phyloP scores from a whole-genome alignment of 2,329 filamentous ascomycete species.

The Fusarium setosum region DNA sequence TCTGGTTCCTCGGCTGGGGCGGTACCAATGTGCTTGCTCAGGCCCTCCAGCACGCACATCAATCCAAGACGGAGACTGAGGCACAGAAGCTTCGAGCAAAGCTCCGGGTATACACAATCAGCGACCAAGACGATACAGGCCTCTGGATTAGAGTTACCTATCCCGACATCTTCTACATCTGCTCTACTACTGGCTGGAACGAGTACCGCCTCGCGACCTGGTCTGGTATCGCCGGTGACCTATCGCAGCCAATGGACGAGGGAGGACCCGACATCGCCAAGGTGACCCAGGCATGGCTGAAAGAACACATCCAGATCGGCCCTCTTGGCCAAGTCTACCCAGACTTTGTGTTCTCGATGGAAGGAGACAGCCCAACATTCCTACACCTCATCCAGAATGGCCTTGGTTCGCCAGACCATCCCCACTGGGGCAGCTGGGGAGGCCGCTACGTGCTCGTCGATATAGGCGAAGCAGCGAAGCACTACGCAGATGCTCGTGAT shows the following conservation, averaged over 20 bases:
- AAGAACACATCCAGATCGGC: conserved; percentile 61
- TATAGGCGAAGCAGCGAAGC: conserved; percentile 24
- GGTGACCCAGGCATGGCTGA: conserved; percentile 61
- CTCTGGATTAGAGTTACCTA: conserved; percentile 64
- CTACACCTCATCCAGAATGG: conserved; percentile 47
- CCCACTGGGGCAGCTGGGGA: conserved; percentile 60
- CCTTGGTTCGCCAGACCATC: conserved; percentile 51
- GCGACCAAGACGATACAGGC: conserved; percentile 67
- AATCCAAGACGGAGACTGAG: conserved; percentile 40
- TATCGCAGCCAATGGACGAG: background rate
- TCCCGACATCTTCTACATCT: conserved; percentile 65
- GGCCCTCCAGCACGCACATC: conserved; percentile 52
- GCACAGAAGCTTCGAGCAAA: conserved; percentile 50
- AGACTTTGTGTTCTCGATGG: conserved; percentile 59
- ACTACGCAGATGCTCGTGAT: conserved; percentile 45
- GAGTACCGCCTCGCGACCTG: conserved; percentile 64
- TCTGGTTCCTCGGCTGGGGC: conserved; percentile 64
- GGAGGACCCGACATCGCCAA: conserved; percentile 53
- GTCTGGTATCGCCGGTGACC: conserved; percentile 62
- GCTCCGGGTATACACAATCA: conserved; percentile 64
- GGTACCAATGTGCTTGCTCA: conserved; percentile 63
- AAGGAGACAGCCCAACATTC: conserved; percentile 62
- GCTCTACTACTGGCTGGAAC: conserved; percentile 64
- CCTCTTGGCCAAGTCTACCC: conserved; percentile 56
- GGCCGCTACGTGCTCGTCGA: conserved; percentile 54